These are phyloP conservation scores for Phytomonas sp. DNA, from an alignment of 208 protist genomes.

Conservation along the genomic window DNA sequence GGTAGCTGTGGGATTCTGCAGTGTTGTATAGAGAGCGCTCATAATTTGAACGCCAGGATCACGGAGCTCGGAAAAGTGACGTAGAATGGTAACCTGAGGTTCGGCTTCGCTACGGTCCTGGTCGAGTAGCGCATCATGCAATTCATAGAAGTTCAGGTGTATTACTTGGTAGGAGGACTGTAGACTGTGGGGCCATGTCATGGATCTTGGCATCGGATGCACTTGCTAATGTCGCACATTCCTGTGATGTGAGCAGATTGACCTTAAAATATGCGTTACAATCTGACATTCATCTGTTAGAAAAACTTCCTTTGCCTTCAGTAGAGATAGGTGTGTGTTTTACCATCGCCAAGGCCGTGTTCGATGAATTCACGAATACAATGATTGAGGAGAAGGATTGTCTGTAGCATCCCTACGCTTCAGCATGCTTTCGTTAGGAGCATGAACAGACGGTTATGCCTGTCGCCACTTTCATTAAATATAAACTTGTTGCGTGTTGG, in stretches of 20 bases:
- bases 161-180: not conserved
- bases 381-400: no score
- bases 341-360: not conserved
- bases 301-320: not conserved
- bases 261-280: not conserved
- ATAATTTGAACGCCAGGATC: not conserved
- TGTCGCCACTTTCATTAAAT: not conserved
- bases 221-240: not conserved
- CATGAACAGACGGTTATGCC: not conserved
- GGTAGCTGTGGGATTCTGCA: not conserved
- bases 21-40: not conserved
- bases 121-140: not conserved
- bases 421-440: not conserved
- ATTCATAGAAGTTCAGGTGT: not conserved
- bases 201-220: not conserved
- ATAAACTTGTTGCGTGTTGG: not conserved
- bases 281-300: not conserved
- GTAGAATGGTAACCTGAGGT: not conserved
- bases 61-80: not conserved
- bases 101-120: not conserved
- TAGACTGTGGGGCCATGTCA: not conserved
- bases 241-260: not conserved
- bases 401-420: no score
- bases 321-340: not conserved
- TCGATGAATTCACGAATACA: not conserved